Conservation (phyloP, 2,329 filamentous ascomycete species). For the Albifimbria verrucaria region DNA sequence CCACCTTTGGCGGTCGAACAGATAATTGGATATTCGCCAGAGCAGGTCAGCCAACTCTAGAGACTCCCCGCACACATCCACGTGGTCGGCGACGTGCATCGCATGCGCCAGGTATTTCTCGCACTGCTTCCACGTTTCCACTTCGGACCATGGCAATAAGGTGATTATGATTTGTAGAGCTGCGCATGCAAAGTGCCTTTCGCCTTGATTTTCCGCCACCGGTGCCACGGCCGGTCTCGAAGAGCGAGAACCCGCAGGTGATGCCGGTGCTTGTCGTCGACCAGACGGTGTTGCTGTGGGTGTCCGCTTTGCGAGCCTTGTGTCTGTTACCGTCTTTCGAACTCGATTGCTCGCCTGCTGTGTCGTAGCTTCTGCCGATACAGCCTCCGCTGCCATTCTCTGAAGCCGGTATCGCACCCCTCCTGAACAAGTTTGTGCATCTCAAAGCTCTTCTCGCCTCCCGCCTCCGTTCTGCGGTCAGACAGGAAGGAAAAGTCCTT, state of each 20-base stretch:
- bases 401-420: conserved; percentile 16
- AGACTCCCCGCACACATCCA: conserved; percentile 12
- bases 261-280: neutral
- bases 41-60: conserved; percentile 10
- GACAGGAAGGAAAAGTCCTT: conserved; percentile 30
- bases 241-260: neutral
- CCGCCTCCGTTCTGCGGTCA: conserved; percentile 4
- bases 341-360: neutral
- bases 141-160: conserved; percentile 13
- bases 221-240: neutral
- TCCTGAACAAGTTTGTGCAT: conserved; percentile 29
- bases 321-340: neutral
- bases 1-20: conserved; percentile 16
- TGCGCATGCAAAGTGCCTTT: conserved; percentile 16
- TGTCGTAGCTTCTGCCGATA: neutral
- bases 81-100: conserved; percentile 18
- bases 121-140: conserved; percentile 15
- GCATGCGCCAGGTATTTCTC: conserved; percentile 26
- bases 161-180: conserved; percentile 17
- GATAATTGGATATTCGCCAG: conserved; percentile 13
- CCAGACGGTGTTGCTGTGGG: neutral
- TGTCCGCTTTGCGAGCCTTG: neutral
- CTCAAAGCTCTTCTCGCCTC: conserved; percentile 16
- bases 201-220: neutral
- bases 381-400: neutral